Evolutionary conservation across 352 stramenopile species (phyloP), one percentile per base, ranked within the genome.

Genomic region (Albugo laibachii): DNA sequence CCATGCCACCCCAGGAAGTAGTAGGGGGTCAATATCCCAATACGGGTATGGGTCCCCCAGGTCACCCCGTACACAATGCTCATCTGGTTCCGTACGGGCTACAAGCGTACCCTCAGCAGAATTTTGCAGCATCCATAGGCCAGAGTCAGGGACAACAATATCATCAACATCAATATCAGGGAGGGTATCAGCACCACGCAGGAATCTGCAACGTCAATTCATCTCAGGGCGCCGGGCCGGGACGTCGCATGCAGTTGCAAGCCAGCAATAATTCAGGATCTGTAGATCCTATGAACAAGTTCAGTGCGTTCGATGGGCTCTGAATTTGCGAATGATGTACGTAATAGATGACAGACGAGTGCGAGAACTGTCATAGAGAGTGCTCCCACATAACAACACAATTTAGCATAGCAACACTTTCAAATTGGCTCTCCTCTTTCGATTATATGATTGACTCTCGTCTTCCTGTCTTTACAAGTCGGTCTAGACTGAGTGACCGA

Each of bases 71-170:
- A 14, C 59, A 50, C 27, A 73, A 77, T 66, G 77, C 77, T 63
- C 74, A 86, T 53, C 77, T 86, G 66, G 80, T 67, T 24, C 73
- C 73, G 51, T 86, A 83, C 53, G 74, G 74, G 20, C 61, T 83
- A 42, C 57, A 41, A 5, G 24, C 47, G 5, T 57, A 64, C 27
- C 56, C 49, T 14, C 44, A 42, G 36, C 16, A 43, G 42, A 21
- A 19, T 6, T 27, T 47, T 53, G 50, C 50, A 54, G 44, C 39
- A 45, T 47, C 45, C 48, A 19, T 54, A 75, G 34, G 24, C 21
- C 40, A 36, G 40, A 16, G 44, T 45, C 21, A 53, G 52, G 34
- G 48, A 41, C 20, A 44, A 37, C 13, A 58, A 52, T 24, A 61
- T 45, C 35, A 47, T 45, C 31, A 56, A 43, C 37, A 50, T 47